A percentile compares a stretch with the other conserved stretches of the same genome.
These are phyloP conservation scores for Ormosia semicastrata DNA, from an alignment of 306 rosid species.

Conservation along the genomic window DNA sequence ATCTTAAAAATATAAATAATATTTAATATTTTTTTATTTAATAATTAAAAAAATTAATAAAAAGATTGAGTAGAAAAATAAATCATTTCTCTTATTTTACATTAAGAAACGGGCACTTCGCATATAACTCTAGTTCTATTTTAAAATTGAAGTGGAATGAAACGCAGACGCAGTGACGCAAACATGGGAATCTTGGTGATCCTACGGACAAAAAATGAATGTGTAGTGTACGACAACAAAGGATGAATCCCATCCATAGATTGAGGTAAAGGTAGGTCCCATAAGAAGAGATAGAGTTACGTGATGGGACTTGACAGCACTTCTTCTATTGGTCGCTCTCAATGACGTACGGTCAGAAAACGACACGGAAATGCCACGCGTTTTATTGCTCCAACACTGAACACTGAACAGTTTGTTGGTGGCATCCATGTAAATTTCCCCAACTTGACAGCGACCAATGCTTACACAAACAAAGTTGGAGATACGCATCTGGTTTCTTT, in stretches of 20 bases:
- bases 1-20: no score
- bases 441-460: constrained; percentile 1
- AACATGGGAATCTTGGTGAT: neutral
- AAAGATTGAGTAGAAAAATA: no score
- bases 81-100: neutral
- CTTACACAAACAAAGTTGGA: constrained; percentile 14
- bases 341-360: constrained; percentile 11
- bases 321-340: constrained; percentile 6
- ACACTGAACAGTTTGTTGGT: neutral
- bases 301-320: constrained; percentile 51
- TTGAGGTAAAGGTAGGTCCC: constrained; percentile 19
- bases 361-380: constrained; percentile 15
- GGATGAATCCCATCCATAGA: constrained; percentile 17
- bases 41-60: no score
- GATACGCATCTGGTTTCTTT: neutral
- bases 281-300: neutral
- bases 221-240: neutral
- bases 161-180: neutral
- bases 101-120: neutral
- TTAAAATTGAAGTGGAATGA: neutral
- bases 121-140: no score
- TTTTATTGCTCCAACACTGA: constrained; percentile 27
- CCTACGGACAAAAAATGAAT: neutral
- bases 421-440: constrained; percentile 10
- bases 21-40: no score